phyloP scores from a whole-genome alignment of 139 green algal species.

The Marvania coccoides region DNA sequence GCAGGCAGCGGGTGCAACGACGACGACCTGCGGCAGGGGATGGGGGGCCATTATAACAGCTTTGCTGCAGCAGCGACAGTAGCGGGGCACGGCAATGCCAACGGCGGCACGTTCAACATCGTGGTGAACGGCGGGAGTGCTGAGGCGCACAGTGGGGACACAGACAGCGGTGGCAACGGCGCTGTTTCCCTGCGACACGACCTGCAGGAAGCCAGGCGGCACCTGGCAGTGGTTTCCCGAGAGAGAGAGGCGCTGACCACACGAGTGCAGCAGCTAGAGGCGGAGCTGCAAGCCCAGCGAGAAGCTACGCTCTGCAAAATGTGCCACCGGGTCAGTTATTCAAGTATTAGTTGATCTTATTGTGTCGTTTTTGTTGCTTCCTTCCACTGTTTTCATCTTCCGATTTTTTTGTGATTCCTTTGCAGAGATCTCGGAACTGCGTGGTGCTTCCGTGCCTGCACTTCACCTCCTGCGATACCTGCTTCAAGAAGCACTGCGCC shows the following conservation, averaged over 20 bases:
- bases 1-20: slow-evolving; percentile 16
- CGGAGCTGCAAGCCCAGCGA: slow-evolving; percentile 10
- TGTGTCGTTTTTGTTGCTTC: neutral
- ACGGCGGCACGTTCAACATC: too few relatives aligned
- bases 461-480: slow-evolving; percentile 34
- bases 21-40: too few relatives aligned
- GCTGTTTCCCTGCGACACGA: neutral
- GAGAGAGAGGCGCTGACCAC: slow-evolving; percentile 14
- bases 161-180: neutral
- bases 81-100: too few relatives aligned
- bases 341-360: neutral
- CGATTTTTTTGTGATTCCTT: neutral
- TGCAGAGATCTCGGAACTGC: slow-evolving; percentile 24
- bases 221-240: neutral
- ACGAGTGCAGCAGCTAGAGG: slow-evolving; percentile 12
- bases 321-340: slow-evolving; percentile 9
- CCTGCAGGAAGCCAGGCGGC: neutral
- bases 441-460: slow-evolving; percentile 39
- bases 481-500: slow-evolving; percentile 29
- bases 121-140: too few relatives aligned
- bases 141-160: neutral
- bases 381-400: neutral
- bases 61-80: too few relatives aligned
- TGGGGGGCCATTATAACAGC: too few relatives aligned
- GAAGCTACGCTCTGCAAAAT: slow-evolving; percentile 17